Base-by-base conservation (phyloP, 805 yeast species). In the Metschnikowia lunata region DNA sequence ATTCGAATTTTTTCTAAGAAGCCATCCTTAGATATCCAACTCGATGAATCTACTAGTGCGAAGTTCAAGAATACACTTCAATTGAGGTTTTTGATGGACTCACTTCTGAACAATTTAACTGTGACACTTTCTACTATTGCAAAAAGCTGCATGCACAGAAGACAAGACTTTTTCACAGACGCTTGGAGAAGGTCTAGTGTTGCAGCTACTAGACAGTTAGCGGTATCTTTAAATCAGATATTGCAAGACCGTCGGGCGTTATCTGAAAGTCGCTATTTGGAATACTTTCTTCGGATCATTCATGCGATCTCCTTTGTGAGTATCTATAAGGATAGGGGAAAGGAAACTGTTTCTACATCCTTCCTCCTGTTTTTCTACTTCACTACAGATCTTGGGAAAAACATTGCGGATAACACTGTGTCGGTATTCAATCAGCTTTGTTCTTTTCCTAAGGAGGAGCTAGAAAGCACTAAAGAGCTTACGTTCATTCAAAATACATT, bases 11-110 rank as follows among this genome's bases (percentile, higher is more conserved):
- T 69, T 45, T 61, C 72, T 0, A 67, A 66, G 2, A 72, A 74
- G 26, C 80, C 79, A 0, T 50, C 57, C 5, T 56, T 64, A 38
- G 52, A 68, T 32, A 56, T 58, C 26, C 47, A 59, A 38, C 58
- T 66, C 43, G 61, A 69, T 45, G 74, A 39, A 13, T 72, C 30
- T 73, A 72, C 34, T 0, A 71, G 79, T 34, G 77, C 85, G 0
- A 81, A 80, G 51, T 79, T 69, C 62, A 84, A 84, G 50, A 85
- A 85, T 54, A 64, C 83, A 0, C 62, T 78, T 2, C 80, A 82
- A 49, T 58, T 81, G 9, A 71, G 88, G 42, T 71, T 70, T 47
- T 69, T 82, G 32, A 60, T 70, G 29, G 69, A 74, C 40, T 69
- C 77, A 29, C 60, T 80, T 26, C 83, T 79, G 49, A 63, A 71